phyloP scores from a whole-genome alignment of 768 basidiomycete genomes.

The Fistulinella prunicolor region DNA sequence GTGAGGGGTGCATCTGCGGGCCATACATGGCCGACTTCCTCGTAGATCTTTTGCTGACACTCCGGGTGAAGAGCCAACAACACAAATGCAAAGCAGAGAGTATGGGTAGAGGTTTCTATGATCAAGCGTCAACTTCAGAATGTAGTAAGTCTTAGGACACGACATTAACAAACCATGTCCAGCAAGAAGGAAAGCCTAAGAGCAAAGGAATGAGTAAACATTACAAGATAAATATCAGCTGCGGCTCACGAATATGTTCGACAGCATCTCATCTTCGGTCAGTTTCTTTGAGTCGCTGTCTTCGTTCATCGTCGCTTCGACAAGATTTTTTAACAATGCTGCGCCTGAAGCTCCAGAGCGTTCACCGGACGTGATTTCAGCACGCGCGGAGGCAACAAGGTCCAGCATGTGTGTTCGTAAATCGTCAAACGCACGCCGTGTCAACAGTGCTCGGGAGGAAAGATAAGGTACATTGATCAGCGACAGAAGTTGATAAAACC shows the following conservation, averaged over 20 bases:
- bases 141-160: not conserved
- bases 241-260: conserved; percentile 45
- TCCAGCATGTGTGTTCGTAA: conserved; percentile 41
- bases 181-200: conserved; percentile 46
- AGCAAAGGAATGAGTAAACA: not conserved
- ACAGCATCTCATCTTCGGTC: conserved; percentile 45
- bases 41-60: conserved; percentile 43
- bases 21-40: conserved; percentile 41
- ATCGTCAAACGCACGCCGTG: conserved; percentile 34
- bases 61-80: conserved; percentile 51
- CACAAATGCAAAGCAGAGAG: conserved; percentile 40
- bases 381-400: conserved; percentile 38
- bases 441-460: conserved; percentile 29
- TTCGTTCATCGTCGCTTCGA: conserved; percentile 45
- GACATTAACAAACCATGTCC: conserved; percentile 39
- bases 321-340: conserved; percentile 43
- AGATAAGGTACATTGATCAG: conserved; percentile 35
- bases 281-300: conserved; percentile 31
- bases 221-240: too few relatives aligned
- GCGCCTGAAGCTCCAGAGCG: conserved; percentile 23
- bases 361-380: conserved; percentile 31
- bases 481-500: conserved; percentile 27
- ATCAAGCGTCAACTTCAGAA: conserved; percentile 4
- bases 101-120: conserved; percentile 48
- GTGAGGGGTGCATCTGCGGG: conserved; percentile 33